Base-by-base conservation (phyloP, 192 early-diverging fungal species). In the Umbelopsis ramanniana region DNA sequence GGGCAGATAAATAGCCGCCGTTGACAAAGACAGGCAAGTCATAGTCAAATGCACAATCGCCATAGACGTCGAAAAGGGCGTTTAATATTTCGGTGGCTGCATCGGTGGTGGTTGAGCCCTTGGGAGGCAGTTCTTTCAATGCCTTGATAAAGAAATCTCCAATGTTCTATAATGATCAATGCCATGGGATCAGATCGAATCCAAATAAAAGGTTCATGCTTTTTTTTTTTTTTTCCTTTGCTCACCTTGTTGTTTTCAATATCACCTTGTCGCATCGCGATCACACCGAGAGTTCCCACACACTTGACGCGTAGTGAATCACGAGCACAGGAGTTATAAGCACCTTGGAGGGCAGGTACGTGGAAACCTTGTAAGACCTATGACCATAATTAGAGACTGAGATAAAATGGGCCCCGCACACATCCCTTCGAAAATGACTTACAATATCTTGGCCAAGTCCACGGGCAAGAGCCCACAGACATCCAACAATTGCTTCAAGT, bases 41-140 rank as follows among this genome's bases (percentile, higher is more conserved):
- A 71, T 97, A 97, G 72, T 94, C 91, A 75, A 86, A 97, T 12
- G 68, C 87, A 29, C 75, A 82, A 69, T 98, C 96, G 43, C 87
- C 86, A 76, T 97, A 98, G 24, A 97, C 88, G 72, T 98, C 96
- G 71, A 85, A 97, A 45, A 98, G 76, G 23, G 89, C 87, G 70
- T 97, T 94, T 73, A 98, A 74, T 0, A 90, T 91, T 76, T 97
- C 96, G 1, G 88, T 76, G 15, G 89, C 77, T 22, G 82, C 78
- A 48, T 86, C 87, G 19, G 80, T 63, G 17, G 72, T 26, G 15
- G 71, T 76, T 17, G 40, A 46, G 14, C 73, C 60, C 9, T 67
- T 53, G 22, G 71, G 75, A 19, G 74, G 75, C 35, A 82, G 74
- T 48, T 77, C 71, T 40, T 79, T 66, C 43, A 86, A 52, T 37